phyloP scores from a whole-genome alignment of 176 grass and related monocot genomes.

The Oryza longistaminata region DNA sequence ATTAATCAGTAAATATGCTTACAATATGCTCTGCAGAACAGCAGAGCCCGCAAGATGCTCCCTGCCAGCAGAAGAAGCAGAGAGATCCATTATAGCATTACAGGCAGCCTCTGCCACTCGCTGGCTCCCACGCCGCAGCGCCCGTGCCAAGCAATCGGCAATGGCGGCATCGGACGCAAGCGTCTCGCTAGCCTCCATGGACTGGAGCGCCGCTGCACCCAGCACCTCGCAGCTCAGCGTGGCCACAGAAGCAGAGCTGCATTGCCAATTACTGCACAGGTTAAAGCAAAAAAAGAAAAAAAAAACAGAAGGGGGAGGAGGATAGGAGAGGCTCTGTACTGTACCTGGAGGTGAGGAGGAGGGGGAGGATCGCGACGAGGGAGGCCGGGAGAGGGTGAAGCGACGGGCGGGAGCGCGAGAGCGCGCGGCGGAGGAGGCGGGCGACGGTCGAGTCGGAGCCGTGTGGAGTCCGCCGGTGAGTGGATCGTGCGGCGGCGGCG shows the following conservation, averaged over 20 bases:
- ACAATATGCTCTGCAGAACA: conserved; percentile 59
- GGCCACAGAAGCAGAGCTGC: conserved; percentile 49
- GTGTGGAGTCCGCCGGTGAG: not conserved
- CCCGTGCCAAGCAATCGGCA: conserved; percentile 35
- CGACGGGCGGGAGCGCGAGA: conserved; percentile 6
- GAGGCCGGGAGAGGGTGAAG: conserved; percentile 24
- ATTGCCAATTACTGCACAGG: not conserved
- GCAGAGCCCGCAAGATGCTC: conserved; percentile 41
- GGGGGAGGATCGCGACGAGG: conserved; percentile 45
- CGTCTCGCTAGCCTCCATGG: conserved; percentile 39
- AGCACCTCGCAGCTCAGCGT: conserved; percentile 55
- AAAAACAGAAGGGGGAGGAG: not conserved
- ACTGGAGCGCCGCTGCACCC: conserved; percentile 51
- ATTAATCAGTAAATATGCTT: conserved; percentile 21
- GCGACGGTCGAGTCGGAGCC: not conserved
- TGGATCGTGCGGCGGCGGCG: not conserved
- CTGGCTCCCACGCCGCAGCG: conserved; percentile 34
- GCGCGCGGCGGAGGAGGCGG: conserved; percentile 38
- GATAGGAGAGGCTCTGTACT: not conserved
- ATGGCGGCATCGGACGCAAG: conserved; percentile 50
- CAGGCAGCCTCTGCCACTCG: conserved; percentile 43
- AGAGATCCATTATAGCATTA: conserved; percentile 53
- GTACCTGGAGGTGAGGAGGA: conserved; percentile 48
- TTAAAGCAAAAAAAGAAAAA: not conserved
- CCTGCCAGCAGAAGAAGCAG: conserved; percentile 43